These are phyloP conservation scores for Ophiostoma tasmaniense DNA, from an alignment of 2,329 filamentous ascomycete species.

Conservation along the genomic window DNA sequence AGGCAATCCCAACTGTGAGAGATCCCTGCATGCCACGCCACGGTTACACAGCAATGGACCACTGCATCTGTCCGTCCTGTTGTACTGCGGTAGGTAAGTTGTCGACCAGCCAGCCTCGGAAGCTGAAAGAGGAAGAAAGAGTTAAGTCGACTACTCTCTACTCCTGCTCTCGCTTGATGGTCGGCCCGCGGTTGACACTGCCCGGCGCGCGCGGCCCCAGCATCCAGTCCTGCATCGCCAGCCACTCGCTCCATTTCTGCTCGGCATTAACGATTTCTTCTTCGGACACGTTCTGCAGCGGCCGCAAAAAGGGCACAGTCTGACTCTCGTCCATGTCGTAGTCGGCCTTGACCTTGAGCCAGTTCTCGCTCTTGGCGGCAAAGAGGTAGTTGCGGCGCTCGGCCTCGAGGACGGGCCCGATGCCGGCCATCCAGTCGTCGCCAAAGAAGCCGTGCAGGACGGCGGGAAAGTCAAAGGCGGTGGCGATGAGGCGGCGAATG, in stretches of 20 bases:
- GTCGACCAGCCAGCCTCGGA: too few species aligned
- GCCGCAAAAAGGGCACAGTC: conserved; percentile 76
- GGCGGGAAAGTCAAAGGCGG: conserved; percentile 76
- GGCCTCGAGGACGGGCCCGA: conserved; percentile 75
- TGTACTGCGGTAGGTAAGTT: too few species aligned
- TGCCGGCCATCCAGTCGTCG: conserved; percentile 76
- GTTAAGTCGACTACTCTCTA: too few species aligned
- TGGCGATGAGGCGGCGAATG: conserved; percentile 80
- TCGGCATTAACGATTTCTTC: conserved; percentile 78
- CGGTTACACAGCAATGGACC: background rate
- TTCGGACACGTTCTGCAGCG: conserved; percentile 66
- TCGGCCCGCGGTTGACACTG: background rate
- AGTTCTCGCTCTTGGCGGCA: conserved; percentile 83
- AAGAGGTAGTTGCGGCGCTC: conserved; percentile 94
- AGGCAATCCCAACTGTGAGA: background rate
- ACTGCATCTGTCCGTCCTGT: background rate
- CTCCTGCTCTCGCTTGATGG: background rate
- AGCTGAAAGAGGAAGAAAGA: too few species aligned
- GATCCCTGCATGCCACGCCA: background rate
- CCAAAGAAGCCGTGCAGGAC: conserved; percentile 96
- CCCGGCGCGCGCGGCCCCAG: conserved; percentile 43
- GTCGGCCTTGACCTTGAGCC: conserved; percentile 78
- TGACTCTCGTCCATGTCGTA: conserved; percentile 84
- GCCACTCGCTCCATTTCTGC: conserved; percentile 83
- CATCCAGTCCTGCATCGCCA: conserved; percentile 98